A percentile compares a stretch with the other conserved stretches of the same genome.
Conservation (phyloP, 2,329 filamentous ascomycete genomes). For the Xylaria sp. region DNA sequence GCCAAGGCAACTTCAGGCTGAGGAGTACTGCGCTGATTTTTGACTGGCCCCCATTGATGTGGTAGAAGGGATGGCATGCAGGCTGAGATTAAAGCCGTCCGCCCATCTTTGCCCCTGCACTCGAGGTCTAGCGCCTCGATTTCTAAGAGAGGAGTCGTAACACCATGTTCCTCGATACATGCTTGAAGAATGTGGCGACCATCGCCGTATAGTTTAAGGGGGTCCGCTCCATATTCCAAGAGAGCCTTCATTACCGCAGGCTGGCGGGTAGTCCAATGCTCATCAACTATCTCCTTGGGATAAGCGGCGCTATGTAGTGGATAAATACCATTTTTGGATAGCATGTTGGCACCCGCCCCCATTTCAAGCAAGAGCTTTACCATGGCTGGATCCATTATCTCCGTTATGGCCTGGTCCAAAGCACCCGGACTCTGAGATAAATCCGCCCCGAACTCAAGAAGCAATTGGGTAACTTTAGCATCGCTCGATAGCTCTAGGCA, state of each 20-base stretch:
- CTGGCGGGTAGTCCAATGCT: not conserved
- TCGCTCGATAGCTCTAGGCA: conserved; percentile 7
- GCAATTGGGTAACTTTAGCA: conserved; percentile 1
- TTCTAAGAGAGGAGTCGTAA: not conserved
- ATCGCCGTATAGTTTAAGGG: conserved; percentile 4
- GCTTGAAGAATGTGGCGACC: conserved; percentile 9
- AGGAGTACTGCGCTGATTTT: not conserved
- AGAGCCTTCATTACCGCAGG: not conserved
- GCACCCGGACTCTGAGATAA: not conserved
- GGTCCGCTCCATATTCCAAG: conserved; percentile 1
- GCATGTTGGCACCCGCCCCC: not conserved
- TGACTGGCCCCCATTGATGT: not conserved
- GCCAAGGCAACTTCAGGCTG: conserved; percentile 2
- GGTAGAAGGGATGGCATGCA: not conserved
- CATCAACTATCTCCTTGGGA: not conserved
- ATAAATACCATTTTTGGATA: not conserved
- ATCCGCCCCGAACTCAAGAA: conserved; percentile 5
- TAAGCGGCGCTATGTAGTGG: conserved; percentile 6
- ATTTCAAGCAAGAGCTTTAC: not conserved
- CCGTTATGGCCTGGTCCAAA: conserved; percentile 4
- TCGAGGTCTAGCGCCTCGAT: not conserved
- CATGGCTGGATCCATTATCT: conserved; percentile 1
- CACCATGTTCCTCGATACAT: conserved; percentile 7
- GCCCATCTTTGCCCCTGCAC: not conserved
- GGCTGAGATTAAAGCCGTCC: conserved; percentile 15